phyloP scores from a whole-genome alignment of 2,329 filamentous ascomycete genomes.

The Xenoacremonium recifei region DNA sequence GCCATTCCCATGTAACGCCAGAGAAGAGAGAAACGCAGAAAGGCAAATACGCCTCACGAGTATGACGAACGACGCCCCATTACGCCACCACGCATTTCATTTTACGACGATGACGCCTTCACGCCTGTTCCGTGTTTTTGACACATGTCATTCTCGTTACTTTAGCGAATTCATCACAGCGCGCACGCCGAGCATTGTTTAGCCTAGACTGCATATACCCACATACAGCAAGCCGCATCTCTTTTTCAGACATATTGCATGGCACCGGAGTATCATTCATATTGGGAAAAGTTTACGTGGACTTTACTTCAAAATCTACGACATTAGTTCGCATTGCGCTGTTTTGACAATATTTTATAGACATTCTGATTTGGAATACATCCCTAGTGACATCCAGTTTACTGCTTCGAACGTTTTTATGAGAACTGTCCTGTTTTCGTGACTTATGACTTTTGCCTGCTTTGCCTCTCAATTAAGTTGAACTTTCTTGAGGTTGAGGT shows the following conservation, averaged over 20 bases:
- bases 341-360: too few relatives aligned
- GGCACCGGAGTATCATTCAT: constrained; percentile 12
- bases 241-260: constrained; percentile 5
- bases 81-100: not conserved
- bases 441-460: too few relatives aligned
- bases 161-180: not conserved
- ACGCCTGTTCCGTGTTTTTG: not conserved
- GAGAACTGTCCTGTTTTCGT: too few relatives aligned
- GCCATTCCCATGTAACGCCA: not conserved
- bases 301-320: too few relatives aligned
- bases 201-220: not conserved
- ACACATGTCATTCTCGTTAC: not conserved
- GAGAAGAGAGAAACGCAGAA: not conserved
- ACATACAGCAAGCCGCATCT: not conserved
- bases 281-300: too few relatives aligned
- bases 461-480: too few relatives aligned
- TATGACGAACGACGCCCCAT: not conserved
- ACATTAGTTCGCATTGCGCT: too few relatives aligned
- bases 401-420: too few relatives aligned
- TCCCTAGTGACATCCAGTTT: too few relatives aligned
- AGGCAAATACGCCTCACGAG: too few relatives aligned
- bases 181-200: not conserved
- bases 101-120: not conserved
- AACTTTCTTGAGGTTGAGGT: too few relatives aligned
- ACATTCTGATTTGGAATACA: too few relatives aligned